Base-by-base conservation (phyloP, 495 filamentous ascomycete genomes). In the Daldinia grandis region DNA sequence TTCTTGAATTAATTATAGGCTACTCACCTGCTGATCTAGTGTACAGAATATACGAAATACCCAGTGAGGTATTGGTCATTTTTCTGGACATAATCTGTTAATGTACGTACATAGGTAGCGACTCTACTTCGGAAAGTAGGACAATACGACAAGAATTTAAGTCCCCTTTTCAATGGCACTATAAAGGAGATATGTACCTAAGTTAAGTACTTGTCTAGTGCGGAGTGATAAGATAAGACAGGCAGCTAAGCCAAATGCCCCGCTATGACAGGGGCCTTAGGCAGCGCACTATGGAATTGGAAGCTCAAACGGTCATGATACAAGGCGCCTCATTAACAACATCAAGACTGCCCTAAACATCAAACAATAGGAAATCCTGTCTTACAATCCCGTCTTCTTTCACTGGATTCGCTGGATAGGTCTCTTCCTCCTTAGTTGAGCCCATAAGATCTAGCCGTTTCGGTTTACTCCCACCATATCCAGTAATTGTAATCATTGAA, bases 241-340 rank as follows among this genome's bases (percentile, higher is more conserved):
- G 17, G 62, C 44, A 25, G 59, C 42, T 58, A 38, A 38, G 31
- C 3, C 1, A 47, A 25, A n/a, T 66, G 49, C 64, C 57, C 56
- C 57, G 37, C 57, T 24, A 58, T 35, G 47, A 15, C 54, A 44
- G 63, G 44, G 56, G 25, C 38, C n/a, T 33, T 62, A 55, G n/a
- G n/a, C n/a, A n/a, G 51, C 58, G 71, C 55, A 44, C 42, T 64
- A 44, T 50, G 64, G 56, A 40, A 62, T 8, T 44, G 38, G 62
- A 47, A 72, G 61, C 69, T 72, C 66, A 61, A 66, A 69, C 64
- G n/a, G 27, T 59, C 21, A 75, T 68, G 68, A 68, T 66, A 65
- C 66, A 62, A 59, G 62, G 66, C 68, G 59, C 31, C 30, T 69
- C 62, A 72, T 73, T 53, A 75, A 53, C 25, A n/a, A 53, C 5